phyloP scores from a whole-genome alignment of 2,329 filamentous ascomycete species.

The Fusarium sp. region DNA sequence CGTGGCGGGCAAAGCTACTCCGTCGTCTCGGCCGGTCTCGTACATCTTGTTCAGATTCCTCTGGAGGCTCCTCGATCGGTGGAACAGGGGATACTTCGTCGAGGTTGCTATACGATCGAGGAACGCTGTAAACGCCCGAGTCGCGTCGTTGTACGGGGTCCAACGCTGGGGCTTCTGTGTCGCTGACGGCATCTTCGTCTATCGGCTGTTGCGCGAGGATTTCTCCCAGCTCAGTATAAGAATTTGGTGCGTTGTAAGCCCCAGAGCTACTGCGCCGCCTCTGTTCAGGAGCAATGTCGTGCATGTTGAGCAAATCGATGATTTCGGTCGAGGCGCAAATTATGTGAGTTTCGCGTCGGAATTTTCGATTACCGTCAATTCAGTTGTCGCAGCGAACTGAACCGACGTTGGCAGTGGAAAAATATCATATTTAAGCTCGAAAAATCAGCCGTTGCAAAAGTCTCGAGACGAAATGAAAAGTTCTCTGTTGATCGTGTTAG shows the following conservation, averaged over 20 bases:
- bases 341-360: not conserved
- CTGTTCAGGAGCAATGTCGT: not conserved
- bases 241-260: not conserved
- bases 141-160: not conserved
- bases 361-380: conserved; percentile 3
- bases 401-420: not conserved
- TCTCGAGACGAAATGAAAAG: conserved; percentile 6
- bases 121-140: conserved; percentile 42
- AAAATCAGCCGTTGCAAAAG: not conserved
- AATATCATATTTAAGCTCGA: conserved; percentile 4
- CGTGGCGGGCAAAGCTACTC: conserved; percentile 12
- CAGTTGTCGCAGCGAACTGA: not conserved
- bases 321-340: not conserved
- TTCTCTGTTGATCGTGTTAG: conserved; percentile 11
- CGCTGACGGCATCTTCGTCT: not conserved
- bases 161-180: not conserved
- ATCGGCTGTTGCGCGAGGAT: not conserved
- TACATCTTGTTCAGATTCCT: not conserved
- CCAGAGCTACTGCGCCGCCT: conserved; percentile 1
- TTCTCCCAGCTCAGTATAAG: conserved; percentile 2
- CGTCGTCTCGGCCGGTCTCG: conserved; percentile 11
- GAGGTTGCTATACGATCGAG: conserved; percentile 54
- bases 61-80: conserved; percentile 13
- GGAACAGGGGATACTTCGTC: conserved; percentile 50
- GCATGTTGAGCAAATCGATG: conserved; percentile 11